Percentiles rank a stretch among this genome's conserved stretches.
These are phyloP conservation scores for Mariannaea sp. DNA, from an alignment of 2,329 filamentous ascomycete species.

Conservation along the genomic window DNA sequence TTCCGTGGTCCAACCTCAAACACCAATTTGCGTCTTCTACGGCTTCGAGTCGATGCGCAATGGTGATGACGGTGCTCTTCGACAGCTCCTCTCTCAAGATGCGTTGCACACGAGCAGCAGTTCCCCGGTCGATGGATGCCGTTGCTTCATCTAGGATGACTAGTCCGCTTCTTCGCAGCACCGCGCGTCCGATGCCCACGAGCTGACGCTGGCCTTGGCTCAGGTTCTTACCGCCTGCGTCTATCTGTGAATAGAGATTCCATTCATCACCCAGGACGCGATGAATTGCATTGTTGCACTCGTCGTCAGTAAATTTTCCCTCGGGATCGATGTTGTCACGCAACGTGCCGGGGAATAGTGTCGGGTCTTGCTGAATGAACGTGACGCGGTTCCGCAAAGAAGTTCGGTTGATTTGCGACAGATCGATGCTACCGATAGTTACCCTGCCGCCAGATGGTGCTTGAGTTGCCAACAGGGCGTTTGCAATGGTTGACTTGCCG, in stretches of 20 bases:
- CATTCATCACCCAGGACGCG: constrained; percentile 62
- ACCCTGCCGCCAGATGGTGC: constrained; percentile 57
- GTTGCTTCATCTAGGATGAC: constrained; percentile 70
- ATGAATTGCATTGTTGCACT: constrained; percentile 57
- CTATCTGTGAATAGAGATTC: constrained; percentile 55
- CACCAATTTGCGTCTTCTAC: constrained; percentile 63
- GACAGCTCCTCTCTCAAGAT: constrained; percentile 60
- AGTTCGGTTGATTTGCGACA: constrained; percentile 59
- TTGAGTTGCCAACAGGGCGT: constrained; percentile 62
- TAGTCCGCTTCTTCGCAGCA: constrained; percentile 63
- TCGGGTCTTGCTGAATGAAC: constrained; percentile 68
- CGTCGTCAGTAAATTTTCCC: constrained; percentile 57
- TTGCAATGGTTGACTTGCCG: constrained; percentile 79
- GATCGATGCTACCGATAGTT: constrained; percentile 58
- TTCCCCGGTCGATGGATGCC: constrained; percentile 64
- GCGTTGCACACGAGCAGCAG: constrained; percentile 62
- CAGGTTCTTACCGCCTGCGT: constrained; percentile 64
- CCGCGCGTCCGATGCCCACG: constrained; percentile 63
- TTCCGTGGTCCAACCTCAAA: constrained; percentile 57
- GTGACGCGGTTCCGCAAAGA: constrained; percentile 62
- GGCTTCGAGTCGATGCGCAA: constrained; percentile 68
- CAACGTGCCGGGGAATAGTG: constrained; percentile 62
- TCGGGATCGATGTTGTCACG: constrained; percentile 72
- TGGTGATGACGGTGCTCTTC: constrained; percentile 65
- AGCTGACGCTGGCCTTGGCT: constrained; percentile 68